Evolutionary conservation across 2,329 filamentous ascomycete species (phyloP).

Genomic region (Aureobasidium sp.): DNA sequence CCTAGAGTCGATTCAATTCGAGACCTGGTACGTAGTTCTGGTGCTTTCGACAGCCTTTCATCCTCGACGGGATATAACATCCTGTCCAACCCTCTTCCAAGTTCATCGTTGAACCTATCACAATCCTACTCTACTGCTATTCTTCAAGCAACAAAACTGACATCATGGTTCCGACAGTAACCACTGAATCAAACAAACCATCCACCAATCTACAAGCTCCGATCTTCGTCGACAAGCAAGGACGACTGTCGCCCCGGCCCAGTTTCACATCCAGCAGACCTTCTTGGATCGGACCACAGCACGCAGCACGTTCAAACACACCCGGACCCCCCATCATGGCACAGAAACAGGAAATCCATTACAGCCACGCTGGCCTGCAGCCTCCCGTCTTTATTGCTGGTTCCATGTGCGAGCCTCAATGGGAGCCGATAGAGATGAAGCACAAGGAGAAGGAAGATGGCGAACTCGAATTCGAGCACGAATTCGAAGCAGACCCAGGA

Average conservation of each 20-base stretch:
- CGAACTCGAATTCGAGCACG: conserved; percentile 49
- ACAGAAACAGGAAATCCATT: conserved; percentile 49
- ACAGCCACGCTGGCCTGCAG: conserved; percentile 48
- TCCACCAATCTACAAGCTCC: conserved; percentile 7
- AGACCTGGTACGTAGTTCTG: not conserved
- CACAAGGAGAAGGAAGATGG: conserved; percentile 38
- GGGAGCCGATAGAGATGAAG: conserved; percentile 60
- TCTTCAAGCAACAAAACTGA: conserved; percentile 2
- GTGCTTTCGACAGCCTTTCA: not conserved
- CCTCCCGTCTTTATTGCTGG: conserved; percentile 65
- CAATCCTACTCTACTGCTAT: not conserved
- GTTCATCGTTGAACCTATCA: not conserved
- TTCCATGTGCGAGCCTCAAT: conserved; percentile 57
- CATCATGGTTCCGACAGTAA: not conserved
- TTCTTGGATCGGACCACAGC: conserved; percentile 15
- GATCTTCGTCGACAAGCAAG: not conserved
- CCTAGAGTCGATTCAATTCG: not conserved
- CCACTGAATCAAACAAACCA: not conserved
- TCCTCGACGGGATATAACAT: not conserved
- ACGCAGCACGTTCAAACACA: not conserved
- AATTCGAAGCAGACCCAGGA: conserved; percentile 46
- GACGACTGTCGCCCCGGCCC: not conserved
- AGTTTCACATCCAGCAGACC: conserved; percentile 9
- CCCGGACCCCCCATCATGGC: conserved; percentile 20
- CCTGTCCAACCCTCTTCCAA: not conserved